A percentile compares a stretch with the other conserved stretches of the same genome.
Conservation (phyloP, 805 yeast genomes). For the Wickerhamiella lipophila region DNA sequence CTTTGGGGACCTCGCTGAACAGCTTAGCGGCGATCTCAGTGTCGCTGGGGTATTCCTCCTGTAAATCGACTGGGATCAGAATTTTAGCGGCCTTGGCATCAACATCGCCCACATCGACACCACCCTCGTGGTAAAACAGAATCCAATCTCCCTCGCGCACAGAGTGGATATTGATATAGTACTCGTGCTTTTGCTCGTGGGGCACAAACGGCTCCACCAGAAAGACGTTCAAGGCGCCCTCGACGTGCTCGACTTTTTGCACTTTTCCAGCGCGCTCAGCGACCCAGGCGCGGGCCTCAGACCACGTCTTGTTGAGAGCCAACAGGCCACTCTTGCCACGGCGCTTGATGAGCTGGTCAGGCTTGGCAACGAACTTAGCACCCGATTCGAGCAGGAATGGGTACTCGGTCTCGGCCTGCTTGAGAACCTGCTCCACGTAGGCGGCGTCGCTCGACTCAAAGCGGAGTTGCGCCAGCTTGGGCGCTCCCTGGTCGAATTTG, state of each 20-base stretch:
- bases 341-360: constrained; percentile 37
- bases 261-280: constrained; percentile 32
- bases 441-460: constrained; percentile 25
- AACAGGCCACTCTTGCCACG: constrained; percentile 36
- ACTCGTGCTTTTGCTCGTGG: constrained; percentile 35
- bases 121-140: constrained; percentile 38
- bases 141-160: constrained; percentile 38
- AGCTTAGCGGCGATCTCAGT: constrained; percentile 27
- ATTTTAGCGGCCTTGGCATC: constrained; percentile 36
- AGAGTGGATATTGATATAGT: constrained; percentile 38
- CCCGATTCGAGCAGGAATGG: constrained; percentile 32
- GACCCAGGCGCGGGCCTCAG: constrained; percentile 34
- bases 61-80: constrained; percentile 34
- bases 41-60: constrained; percentile 31
- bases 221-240: constrained; percentile 32
- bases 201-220: constrained; percentile 38
- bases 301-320: constrained; percentile 35
- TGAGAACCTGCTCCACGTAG: constrained; percentile 28
- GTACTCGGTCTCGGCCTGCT: constrained; percentile 29
- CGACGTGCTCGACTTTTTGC: constrained; percentile 32
- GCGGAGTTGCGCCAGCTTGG: constrained; percentile 30
- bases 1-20: constrained; percentile 31
- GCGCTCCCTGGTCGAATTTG: constrained; percentile 26
- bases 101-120: constrained; percentile 38
- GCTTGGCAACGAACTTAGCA: constrained; percentile 35